These are phyloP conservation scores for Thielaviopsis punctulata DNA, from an alignment of 2,329 filamentous ascomycete species.

Conservation along the genomic window DNA sequence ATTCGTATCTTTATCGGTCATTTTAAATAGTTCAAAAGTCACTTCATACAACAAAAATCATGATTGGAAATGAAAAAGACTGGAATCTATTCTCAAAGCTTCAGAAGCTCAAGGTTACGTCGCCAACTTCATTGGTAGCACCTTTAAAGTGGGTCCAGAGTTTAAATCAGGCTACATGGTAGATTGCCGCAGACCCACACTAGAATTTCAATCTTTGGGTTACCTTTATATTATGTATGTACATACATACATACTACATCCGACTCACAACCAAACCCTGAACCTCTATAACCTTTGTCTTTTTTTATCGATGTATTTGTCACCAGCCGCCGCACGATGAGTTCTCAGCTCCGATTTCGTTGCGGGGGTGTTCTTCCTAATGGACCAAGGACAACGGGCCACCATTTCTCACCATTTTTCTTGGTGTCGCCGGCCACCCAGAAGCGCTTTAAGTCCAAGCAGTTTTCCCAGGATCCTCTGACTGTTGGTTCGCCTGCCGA, in stretches of 20 bases:
- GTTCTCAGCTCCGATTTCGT: background rate
- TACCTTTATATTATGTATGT: too few species aligned
- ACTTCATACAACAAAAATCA: background rate
- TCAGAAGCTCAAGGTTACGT: background rate
- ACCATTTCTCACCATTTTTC: background rate
- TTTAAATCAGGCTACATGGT: background rate
- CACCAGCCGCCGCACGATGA: background rate
- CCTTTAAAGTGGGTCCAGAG: background rate
- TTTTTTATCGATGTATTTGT: background rate
- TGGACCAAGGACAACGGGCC: too few species aligned
- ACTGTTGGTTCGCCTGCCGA: background rate
- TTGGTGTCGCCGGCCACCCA: background rate
- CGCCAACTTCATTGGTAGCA: background rate
- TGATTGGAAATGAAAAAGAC: background rate
- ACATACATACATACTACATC: too few species aligned
- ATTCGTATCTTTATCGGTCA: slow-evolving; percentile 5
- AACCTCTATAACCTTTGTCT: background rate
- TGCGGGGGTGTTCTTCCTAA: background rate
- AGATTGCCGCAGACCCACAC: background rate
- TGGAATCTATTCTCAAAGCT: background rate
- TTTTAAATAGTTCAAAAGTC: background rate
- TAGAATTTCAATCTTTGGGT: background rate
- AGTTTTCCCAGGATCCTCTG: background rate
- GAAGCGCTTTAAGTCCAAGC: background rate
- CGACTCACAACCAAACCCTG: background rate